Evolutionary conservation across 495 filamentous ascomycete genomes (phyloP).

Genomic region (Immersiella caudata): DNA sequence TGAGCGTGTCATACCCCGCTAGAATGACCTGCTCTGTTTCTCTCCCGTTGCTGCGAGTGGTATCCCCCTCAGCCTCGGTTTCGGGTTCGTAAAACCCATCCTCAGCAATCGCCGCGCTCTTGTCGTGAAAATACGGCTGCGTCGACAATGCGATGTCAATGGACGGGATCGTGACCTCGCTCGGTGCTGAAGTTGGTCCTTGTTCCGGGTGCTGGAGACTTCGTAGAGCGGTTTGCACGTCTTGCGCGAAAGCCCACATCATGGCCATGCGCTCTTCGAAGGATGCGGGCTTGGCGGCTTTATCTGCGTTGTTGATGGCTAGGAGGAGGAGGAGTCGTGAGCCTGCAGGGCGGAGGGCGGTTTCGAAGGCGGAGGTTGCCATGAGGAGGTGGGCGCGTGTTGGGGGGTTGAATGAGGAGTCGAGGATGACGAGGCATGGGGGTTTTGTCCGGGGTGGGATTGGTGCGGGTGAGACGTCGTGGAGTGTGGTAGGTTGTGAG

Average conservation of each 20-base stretch:
- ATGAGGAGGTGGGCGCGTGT: conserved; percentile 81
- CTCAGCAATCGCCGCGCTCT: conserved; percentile 67
- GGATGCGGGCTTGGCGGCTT: conserved; percentile 76
- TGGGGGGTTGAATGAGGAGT: conserved; percentile 95
- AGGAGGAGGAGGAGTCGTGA: conserved; percentile 77
- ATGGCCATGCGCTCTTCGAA: conserved; percentile 83
- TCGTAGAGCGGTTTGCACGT: conserved; percentile 46
- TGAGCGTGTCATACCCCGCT: conserved; percentile 84
- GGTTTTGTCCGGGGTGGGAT: conserved; percentile 33
- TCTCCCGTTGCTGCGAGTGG: conserved; percentile 11
- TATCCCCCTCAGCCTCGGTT: too few species aligned
- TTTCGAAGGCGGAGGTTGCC: conserved; percentile 64
- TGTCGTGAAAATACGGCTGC: conserved; percentile 83
- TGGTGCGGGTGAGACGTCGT: conserved; percentile 16
- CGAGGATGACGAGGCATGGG: conserved; percentile 72
- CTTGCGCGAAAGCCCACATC: conserved; percentile 80
- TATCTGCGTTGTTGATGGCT: conserved; percentile 91
- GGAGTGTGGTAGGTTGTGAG: not conserved
- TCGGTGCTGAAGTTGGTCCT: conserved; percentile 2
- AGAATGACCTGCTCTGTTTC: conserved; percentile 71
- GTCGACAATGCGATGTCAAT: conserved; percentile 85
- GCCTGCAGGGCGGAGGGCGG: conserved; percentile 33
- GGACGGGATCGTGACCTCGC: conserved; percentile 32
- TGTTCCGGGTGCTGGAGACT: conserved; percentile 21
- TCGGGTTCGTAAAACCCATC: conserved; percentile 50